Evolutionary conservation across 164 flowering plant species (phyloP).

Genomic region (Stephania yunnanensis): DNA sequence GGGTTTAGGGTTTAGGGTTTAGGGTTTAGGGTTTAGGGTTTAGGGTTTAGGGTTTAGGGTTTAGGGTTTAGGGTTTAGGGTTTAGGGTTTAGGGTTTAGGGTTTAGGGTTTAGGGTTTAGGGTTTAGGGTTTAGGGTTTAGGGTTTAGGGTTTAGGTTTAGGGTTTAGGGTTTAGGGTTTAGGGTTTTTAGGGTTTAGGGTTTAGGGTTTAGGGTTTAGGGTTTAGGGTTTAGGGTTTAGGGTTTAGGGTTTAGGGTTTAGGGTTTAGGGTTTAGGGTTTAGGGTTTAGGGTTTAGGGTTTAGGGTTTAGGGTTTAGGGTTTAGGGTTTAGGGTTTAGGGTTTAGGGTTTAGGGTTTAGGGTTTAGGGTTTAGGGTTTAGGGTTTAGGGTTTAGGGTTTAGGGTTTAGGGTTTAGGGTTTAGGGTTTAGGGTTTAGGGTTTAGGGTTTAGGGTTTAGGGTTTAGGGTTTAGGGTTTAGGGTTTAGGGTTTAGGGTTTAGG

Average conservation of each 20-base stretch:
- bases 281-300: conserved; percentile 14
- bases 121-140: conserved; percentile 17
- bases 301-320: conserved; percentile 14
- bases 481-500: conserved; percentile 12
- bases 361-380: conserved; percentile 10
- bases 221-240: conserved; percentile 21
- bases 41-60: conserved; percentile 12
- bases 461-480: conserved; percentile 13
- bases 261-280: conserved; percentile 13
- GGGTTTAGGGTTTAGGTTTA: conserved; percentile 14
- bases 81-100: conserved; percentile 1
- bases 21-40: conserved; percentile 13
- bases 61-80: conserved; percentile 14
- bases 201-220: conserved; percentile 14
- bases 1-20: conserved; percentile 13
- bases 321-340: conserved; percentile 15
- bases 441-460: conserved; percentile 20
- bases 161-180: conserved; percentile 7
- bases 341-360: conserved; percentile 10
- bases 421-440: conserved; percentile 19
- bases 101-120: conserved; percentile 13
- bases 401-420: conserved; percentile 12
- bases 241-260: conserved; percentile 22
- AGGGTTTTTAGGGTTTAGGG: conserved; percentile 12
- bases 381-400: conserved; percentile 14